Base-by-base conservation (phyloP, 78 protist species). In the Protostelium mycophagum region DNA sequence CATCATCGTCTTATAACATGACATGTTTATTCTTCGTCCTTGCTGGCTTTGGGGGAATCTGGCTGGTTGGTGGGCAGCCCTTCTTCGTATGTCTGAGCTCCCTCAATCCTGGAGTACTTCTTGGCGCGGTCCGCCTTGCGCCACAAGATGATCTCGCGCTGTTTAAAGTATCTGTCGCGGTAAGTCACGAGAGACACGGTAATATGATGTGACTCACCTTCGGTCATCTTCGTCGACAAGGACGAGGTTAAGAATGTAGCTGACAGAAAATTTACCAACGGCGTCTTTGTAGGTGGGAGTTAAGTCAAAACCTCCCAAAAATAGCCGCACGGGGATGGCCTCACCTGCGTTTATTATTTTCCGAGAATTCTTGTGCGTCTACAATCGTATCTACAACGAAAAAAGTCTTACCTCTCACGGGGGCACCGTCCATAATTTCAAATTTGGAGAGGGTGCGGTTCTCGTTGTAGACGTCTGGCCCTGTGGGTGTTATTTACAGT, bases 381-480 rank as follows among this genome's bases (percentile, higher is more conserved):
- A 29, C 83, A 0, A n/a, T n/a, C n/a, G n/a, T n/a, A n/a, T n/a
- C n/a, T n/a, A n/a, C n/a, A n/a, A n/a, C n/a, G 0, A 35, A 38
- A 28, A 37, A 29, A 25, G 35, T 29, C 63, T 25, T 88, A 93
- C 96, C 98, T 1, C 95, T 91, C 28, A 97, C 99, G 29, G 99
- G 99, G 0, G 97, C 94, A 85, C 99, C 99, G 87, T 99, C 99
- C 99, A 99, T 99, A 88, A 99, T 97, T 84, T 99, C 99, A 51
- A 96, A 98, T 88, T 97, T 98, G 28, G 99, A 91, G 36, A 99
- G 38, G 0, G 99, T 97, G 88, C 97, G 98, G 83, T 86, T 95
- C 73, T 96, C 96, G 28, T 85, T 92, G 83, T 94, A 94, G 25
- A 91, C 90, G 36, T 91, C 91, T 38, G 95, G 93, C 35, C 87